Evolutionary conservation across 2,329 filamentous ascomycete species (phyloP), one percentile per base, ranked within the genome.

Genomic region (Thelonectria blattea): DNA sequence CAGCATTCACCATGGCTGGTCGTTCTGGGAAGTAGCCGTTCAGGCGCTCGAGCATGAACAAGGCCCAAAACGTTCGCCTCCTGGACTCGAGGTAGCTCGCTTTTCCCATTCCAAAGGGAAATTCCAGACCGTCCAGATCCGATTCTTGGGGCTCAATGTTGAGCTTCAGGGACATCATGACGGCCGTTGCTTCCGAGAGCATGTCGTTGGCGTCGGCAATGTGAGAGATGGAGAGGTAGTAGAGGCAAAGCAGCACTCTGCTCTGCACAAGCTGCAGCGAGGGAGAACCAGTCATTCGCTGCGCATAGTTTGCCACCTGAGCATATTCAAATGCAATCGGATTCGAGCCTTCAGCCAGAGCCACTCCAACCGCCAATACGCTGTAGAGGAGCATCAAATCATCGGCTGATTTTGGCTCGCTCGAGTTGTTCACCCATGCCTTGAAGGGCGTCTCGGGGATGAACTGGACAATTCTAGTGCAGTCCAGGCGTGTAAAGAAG

Each of bases 1-100:
- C 84, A 5, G 84, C 78, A 49, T 86, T 84, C 60, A 91, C 81
- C 62, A 85, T 82, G 49, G 80, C 84, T 7, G 80, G 74, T 2
- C 82, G 80, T 2, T 81, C 78, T 1, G 82, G 81, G 53, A 82
- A 87, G 61, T 87, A 82, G 14, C 84, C 84, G 49, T 85, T 87
- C 61, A 89, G 84, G 49, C 88, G 84, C 75, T 92, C 90, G 73
- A 91, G 82, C 66, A 91, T 77, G 66, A 88, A 91, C 52, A 86
- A 83, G 27, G 87, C 85, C 89, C 89, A 93, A 69, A 91, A 89
- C 0, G 88, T 91, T 57, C 90, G 81, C 64, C 89, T 82, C 61
- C 86, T 83, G 67, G 88, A 88, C 74, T 93, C 90, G 22, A 83
- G 82, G 65, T 88, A 83, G 30, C 84, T 85, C 51, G 75, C 74